These are phyloP conservation scores for Penicillium bialowiezense DNA, from an alignment of 495 filamentous ascomycete species.

Conservation along the genomic window DNA sequence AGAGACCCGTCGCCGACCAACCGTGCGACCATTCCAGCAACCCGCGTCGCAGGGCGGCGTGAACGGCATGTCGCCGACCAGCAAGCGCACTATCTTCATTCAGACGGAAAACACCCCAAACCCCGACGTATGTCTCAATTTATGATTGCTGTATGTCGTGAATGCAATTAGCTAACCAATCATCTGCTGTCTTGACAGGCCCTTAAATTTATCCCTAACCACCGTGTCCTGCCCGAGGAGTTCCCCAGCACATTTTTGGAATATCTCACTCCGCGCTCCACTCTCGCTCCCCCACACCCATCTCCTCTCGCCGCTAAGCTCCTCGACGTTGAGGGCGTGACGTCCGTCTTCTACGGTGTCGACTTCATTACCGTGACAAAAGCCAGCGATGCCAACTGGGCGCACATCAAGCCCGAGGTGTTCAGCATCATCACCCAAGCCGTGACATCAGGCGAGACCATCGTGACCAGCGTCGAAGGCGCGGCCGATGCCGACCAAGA, in stretches of 20 bases:
- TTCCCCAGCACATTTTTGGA: constrained; percentile 79
- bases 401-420: constrained; percentile 90
- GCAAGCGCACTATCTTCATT: constrained; percentile 86
- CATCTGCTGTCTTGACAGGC: constrained; percentile 38
- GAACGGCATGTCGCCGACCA: constrained; percentile 33
- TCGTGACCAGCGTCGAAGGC: constrained; percentile 71
- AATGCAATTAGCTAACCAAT: not conserved
- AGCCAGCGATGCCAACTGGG: constrained; percentile 81
- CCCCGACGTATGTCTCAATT: constrained; percentile 58
- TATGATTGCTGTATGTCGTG: not conserved
- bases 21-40: constrained; percentile 46
- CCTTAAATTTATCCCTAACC: constrained; percentile 92
- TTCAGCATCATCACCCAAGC: constrained; percentile 93
- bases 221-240: constrained; percentile 69
- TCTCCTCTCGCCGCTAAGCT: constrained; percentile 90
- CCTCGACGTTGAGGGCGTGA: constrained; percentile 87
- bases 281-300: constrained; percentile 82
- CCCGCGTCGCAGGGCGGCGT: constrained; percentile 29
- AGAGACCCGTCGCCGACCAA: constrained; percentile 44
- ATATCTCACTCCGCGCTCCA: constrained; percentile 84
- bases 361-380: constrained; percentile 98
- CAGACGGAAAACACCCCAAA: constrained; percentile 95
- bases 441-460: constrained; percentile 74
- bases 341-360: constrained; percentile 87
- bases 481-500: constrained; percentile 55